These are phyloP conservation scores for Kwoniella pini DNA, from an alignment of 768 basidiomycete species.

Conservation along the genomic window DNA sequence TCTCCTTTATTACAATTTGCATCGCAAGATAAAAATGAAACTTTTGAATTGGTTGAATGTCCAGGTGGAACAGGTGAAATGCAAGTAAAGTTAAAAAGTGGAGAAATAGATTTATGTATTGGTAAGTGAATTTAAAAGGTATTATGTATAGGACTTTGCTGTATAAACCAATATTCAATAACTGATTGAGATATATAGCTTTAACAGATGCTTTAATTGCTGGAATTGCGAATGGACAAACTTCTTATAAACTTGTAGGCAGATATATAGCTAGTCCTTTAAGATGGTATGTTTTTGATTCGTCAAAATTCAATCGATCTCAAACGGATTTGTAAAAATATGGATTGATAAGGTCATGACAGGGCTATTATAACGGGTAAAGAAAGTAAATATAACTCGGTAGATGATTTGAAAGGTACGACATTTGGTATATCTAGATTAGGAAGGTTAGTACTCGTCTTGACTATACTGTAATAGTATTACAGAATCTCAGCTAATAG, in stretches of 20 bases:
- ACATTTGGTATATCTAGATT: conserved; percentile 84
- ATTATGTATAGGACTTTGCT: conserved; percentile 46
- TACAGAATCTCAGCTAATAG: not conserved
- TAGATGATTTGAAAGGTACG: conserved; percentile 74
- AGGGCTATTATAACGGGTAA: conserved; percentile 92
- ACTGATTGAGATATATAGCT: conserved; percentile 68
- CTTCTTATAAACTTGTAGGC: conserved; percentile 85
- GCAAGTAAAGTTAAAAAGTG: conserved; percentile 54
- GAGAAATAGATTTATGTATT: conserved; percentile 49
- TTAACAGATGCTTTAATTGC: conserved; percentile 89
- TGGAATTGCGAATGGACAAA: conserved; percentile 85
- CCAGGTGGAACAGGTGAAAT: conserved; percentile 61
- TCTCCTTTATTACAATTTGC: conserved; percentile 87
- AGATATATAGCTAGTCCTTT: conserved; percentile 87
- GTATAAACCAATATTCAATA: conserved; percentile 55
- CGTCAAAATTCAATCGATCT: too few species aligned
- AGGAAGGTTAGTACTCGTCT: conserved; percentile 65
- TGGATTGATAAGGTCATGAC: too few species aligned
- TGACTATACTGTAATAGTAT: too few species aligned
- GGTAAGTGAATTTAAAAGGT: conserved; percentile 28
- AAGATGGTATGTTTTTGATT: conserved; percentile 65
- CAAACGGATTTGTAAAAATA: too few species aligned
- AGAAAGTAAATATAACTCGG: conserved; percentile 67
- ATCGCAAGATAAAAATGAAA: conserved; percentile 65
- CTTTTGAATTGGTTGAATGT: conserved; percentile 84